phyloP scores from a whole-genome alignment of 2,329 filamentous ascomycete species.

The Ceratocystis ficicola region DNA sequence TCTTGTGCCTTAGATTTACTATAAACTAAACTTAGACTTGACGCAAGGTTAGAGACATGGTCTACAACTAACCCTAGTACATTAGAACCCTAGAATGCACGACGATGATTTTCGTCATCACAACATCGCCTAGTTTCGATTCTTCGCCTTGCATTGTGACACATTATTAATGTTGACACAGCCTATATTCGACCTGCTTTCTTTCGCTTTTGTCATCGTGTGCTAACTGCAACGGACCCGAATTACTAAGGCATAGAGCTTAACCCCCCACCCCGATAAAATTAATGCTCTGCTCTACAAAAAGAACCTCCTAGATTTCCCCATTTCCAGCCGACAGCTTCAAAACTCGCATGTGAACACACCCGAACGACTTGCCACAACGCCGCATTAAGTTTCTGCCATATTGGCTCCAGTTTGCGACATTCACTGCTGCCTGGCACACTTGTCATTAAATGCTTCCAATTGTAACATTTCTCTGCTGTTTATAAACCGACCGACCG shows the following conservation, averaged over 20 bases:
- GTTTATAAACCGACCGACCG: slow-evolving; percentile 9
- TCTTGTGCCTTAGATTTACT: neutral
- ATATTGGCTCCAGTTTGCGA: neutral
- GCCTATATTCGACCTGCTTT: too few species aligned
- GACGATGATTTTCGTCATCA: neutral
- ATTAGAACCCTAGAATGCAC: neutral
- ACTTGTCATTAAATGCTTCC: slow-evolving; percentile 3
- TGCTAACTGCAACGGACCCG: neutral
- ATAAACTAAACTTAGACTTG: neutral
- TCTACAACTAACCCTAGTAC: neutral
- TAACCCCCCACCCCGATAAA: too few species aligned
- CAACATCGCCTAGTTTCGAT: too few species aligned
- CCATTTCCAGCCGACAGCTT: neutral
- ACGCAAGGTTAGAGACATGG: neutral
- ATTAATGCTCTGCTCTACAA: neutral
- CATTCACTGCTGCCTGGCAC: slow-evolving; percentile 4
- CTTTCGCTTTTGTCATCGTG: neutral
- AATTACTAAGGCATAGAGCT: too few species aligned
- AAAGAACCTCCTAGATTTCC: slow-evolving; percentile 13
- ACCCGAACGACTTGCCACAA: neutral
- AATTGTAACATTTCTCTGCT: neutral
- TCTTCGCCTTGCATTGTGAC: too few species aligned
- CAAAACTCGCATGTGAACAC: slow-evolving; percentile 10
- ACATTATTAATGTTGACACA: too few species aligned
- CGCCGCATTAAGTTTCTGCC: neutral